phyloP scores from a whole-genome alignment of 208 protist species.

The Wallacemonas rigidus region DNA sequence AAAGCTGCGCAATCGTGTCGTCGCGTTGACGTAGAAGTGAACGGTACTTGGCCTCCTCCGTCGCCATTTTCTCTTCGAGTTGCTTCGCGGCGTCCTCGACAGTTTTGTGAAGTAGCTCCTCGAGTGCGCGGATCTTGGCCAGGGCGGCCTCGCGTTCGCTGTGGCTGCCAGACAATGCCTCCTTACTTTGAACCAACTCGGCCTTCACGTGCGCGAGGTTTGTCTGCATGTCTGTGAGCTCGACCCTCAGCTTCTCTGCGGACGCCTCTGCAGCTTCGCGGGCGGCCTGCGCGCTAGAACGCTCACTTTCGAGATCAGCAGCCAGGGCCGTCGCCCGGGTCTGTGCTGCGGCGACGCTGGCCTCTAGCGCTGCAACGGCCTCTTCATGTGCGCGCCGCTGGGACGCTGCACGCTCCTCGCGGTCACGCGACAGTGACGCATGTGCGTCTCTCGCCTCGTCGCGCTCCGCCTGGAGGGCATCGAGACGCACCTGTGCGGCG shows the following conservation, averaged over 20 bases:
- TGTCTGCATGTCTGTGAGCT: background rate
- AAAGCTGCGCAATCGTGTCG: conserved; percentile 36
- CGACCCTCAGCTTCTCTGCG: conserved; percentile 1
- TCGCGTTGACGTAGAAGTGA: conserved; percentile 7
- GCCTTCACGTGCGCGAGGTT: background rate
- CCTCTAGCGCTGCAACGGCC: background rate
- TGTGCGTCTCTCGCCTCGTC: no score
- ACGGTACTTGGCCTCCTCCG: conserved; percentile 26
- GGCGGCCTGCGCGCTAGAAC: background rate
- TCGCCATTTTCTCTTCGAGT: conserved; percentile 25
- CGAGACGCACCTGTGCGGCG: no score
- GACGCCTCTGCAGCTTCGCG: background rate
- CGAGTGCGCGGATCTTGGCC: background rate
- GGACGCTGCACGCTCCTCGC: no score
- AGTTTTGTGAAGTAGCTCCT: conserved; percentile 16
- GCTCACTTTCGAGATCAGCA: background rate
- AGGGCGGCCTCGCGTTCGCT: background rate
- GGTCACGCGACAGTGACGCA: no score
- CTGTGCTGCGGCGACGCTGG: background rate
- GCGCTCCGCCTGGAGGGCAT: no score
- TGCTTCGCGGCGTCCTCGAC: conserved; percentile 28
- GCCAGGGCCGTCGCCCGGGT: no score
- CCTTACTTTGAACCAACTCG: background rate
- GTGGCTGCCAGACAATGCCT: background rate
- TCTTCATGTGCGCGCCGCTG: no score